Evolutionary conservation across 2,329 filamentous ascomycete genomes (phyloP), one percentile per base, ranked within the genome.

Genomic region (Botryotinia convoluta): DNA sequence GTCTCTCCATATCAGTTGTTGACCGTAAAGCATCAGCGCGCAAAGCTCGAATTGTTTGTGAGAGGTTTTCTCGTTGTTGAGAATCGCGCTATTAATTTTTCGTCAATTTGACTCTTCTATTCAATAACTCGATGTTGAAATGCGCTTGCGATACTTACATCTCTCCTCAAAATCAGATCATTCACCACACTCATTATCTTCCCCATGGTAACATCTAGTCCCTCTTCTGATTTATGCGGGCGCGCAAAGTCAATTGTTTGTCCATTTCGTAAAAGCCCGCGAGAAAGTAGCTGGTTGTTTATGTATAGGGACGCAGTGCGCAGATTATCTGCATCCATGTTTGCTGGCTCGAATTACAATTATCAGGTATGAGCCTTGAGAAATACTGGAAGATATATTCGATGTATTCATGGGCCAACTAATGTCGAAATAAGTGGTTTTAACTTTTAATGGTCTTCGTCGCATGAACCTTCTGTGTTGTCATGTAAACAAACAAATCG

Each of bases 121-220:
- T 32, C 29, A n/a, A 57, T 3, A 44, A 35, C n/a, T 44, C n/a
- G n/a, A 57, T n/a, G n/a, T n/a, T 57, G 37, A 69, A 37, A 32
- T 51, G 59, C 20, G 45, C 62, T 67, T 51, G 45, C 9, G 37
- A 65, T 72, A 85, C 90, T 78, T 85, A 97, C 94, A 82, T 99
- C 96, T 85, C 95, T 90, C 77, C 95, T 89, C 74, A 98, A 82
- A 74, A 99, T 93, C 78, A 99, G 84, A 81, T 99, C 96, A 82
- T 99, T 97, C 67, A 99, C 90, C 37, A 99, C 87, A 80, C 95
- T 93, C 84, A 99, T 97, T 78, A 98, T 91, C 77, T 90, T 89
- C 32, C 92, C 92, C 90, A 96, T 95, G 29, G 92, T 93, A 69
- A 87, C 88, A 79, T 88, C 87, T 54, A 89, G 86, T 29, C 88